These are phyloP conservation scores for Rhodotorula sphaerocarpa DNA, from an alignment of 768 basidiomycete genomes.

Conservation along the genomic window DNA sequence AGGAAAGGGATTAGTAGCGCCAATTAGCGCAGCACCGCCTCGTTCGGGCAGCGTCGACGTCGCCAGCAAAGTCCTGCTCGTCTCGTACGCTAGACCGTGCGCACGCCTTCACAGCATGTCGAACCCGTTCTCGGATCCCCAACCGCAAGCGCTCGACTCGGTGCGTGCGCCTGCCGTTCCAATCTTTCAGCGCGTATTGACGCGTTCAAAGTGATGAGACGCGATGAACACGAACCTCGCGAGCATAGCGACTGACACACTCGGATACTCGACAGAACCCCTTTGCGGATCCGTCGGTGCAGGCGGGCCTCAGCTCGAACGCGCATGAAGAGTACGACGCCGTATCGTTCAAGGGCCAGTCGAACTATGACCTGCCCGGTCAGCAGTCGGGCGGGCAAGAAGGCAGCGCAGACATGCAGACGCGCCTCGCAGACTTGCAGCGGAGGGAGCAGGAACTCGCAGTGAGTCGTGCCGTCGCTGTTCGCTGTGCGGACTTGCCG, in stretches of 20 bases:
- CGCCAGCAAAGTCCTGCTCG: no score
- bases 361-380: slow-evolving; percentile 25
- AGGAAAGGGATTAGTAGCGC: no score
- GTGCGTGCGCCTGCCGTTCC: neutral
- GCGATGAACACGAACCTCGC: no score
- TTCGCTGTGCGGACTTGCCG: neutral
- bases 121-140: neutral
- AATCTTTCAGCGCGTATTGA: neutral
- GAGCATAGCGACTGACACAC: neutral
- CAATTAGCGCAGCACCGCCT: no score
- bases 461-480: slow-evolving; percentile 6
- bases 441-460: slow-evolving; percentile 74
- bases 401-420: slow-evolving; percentile 18
- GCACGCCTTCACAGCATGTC: neutral
- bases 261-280: slow-evolving; percentile 6
- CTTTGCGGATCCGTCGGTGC: slow-evolving; percentile 45
- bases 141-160: neutral
- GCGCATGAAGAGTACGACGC: neutral
- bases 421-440: slow-evolving; percentile 56
- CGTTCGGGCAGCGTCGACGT: no score
- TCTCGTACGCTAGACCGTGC: no score
- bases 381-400: slow-evolving; percentile 42
- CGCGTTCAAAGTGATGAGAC: no score
- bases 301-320: neutral
- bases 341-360: neutral